Evolutionary conservation across 2,329 filamentous ascomycete genomes (phyloP), one percentile per base, ranked within the genome.

Genomic region (Tolypocladium guangdongense): DNA sequence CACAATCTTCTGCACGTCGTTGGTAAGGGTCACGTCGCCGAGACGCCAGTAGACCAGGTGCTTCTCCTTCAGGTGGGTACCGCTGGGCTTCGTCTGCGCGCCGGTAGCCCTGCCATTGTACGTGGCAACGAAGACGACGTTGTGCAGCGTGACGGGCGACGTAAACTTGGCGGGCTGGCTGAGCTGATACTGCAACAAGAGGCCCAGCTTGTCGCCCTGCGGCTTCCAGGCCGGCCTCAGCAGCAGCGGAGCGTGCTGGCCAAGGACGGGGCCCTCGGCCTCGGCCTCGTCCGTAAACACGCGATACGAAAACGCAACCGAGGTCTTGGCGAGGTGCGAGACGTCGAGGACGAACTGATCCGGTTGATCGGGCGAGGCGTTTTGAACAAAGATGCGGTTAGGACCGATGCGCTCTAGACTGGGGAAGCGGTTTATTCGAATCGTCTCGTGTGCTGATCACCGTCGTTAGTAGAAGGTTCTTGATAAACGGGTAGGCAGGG

Each of bases 271-370:
- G 6, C 69, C 60, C n/a, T 80, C 75, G 41, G 69, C 62, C 20
- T 81, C 76, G 35, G 69, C 62, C 20, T 81, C 76, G 35, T 90
- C 84, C 33, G 88, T 71, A 60, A 93, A 88, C 12, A 96, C 76
- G 63, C 91, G 88, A 69, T 97, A 99, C 55, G 93, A 95, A 74
- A 99, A 97, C 8, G 87, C 92, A 7, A 92, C 84, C 0, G 86
- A 80, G 1, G 88, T 85, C 62, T 85, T 83, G 60, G 83, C 77
- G 56, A 96, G 80, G 64, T 85, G 83, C 16, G 83, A 77, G 7
- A 93, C 72, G 57, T 91, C 82, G 35, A 99, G 74, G 0, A 75
- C 81, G 70, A 95, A 99, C 64, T 92, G 86, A 55, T 95, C 91
- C 4, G 86, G 79, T 54, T 80, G 83, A 11, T 86, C 82, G 1